Evolutionary conservation across 2,329 filamentous ascomycete genomes (phyloP), one percentile per base, ranked within the genome.

Genomic region (Tolypocladium endophyticum): DNA sequence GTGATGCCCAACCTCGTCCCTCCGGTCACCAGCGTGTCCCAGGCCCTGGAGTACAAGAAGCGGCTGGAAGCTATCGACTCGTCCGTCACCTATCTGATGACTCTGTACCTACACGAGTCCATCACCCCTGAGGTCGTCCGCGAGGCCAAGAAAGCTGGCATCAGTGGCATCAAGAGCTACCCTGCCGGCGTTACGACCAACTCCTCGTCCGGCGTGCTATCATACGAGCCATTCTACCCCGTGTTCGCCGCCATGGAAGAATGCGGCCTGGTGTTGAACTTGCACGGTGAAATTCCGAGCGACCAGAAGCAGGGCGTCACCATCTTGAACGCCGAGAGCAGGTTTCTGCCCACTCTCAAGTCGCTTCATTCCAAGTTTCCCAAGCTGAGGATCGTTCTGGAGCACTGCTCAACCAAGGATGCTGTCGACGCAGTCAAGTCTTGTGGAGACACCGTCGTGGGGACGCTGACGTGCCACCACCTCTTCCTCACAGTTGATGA

Each of bases 241-340:
- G 89, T 93, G 18, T 96, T 97, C 70, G 83, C 81, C n/a, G 89
- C 90, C 64, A 97, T 97, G 92, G 88, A 96, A 71, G 77, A 86
- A 61, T 84, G 92, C 65, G 86, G 87, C 65, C 79, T 96, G 70
- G 82, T 95, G n/a, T 81, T 95, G 50, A 97, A 97, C 75, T 79
- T 97, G n/a, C 92, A 97, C 72, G 93, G 92, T 64, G 93, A 97
- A 75, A 84, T 87, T n/a, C 87, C 74, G 3, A 73, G 73, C 60
- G 70, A 72, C 4, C 69, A 74, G 55, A 72, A 86, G 0, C 80
- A 80, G 1, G 78, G 78, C n/a, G 72, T 70, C 30, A 64, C 72
- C 38, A 77, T 78, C 1, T 68, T 78, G 4, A 56, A 58, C 30
- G 56, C 57, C 52, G 77, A 79, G 64, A 76, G 78, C 63, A 74